Base-by-base conservation (phyloP, 352 stramenopile genomes). In the Pythium plurisporium region DNA sequence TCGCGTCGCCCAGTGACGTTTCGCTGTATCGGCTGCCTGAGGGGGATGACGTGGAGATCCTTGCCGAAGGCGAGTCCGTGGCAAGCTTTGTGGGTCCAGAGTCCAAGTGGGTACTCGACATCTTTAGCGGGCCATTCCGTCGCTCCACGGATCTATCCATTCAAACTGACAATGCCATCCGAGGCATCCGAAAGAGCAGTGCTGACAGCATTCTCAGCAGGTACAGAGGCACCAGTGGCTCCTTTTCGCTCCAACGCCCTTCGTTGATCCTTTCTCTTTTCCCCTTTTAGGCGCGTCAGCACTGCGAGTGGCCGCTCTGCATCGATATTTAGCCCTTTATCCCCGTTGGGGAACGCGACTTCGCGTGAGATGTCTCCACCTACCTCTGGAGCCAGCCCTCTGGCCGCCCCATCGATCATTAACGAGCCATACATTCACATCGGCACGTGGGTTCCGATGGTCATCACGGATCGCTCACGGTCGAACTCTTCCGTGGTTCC, bases 341-440 rank as follows among this genome's bases (percentile, higher is more conserved):
- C 57, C 15, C 62, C 62, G 5, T 48, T 70, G 1, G 56, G 63
- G 8, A 69, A 69, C 26, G 48, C 46, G 17, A 44, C 42, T 4
- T 30, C 50, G 27, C 36, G 45, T 12, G 34, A 53, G 27, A 10
- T 40, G 14, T 7, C 22, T 46, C 5, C 9, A 31, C 47, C 47
- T 46, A 11, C 15, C 6, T 15, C 25, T 2, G 42, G 29, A 4
- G 9, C 52, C 10, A 52, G 30, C 45, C 52, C 42, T 11, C 17
- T 60, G 4, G 52, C 33, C 6, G 31, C 31, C 8, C 52, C 52
- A 9, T 29, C 52, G 3, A 54, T 64, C 3, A 76, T 75, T 51
- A 69, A 84, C 3, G 79, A 91, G 63, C 82, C 82, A 6, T 87
- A 89, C 45, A 81, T 89, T 33, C 79, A 91, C 47, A 85, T 91